These are phyloP conservation scores for Penicillium canescens DNA, from an alignment of 495 filamentous ascomycete species.

Conservation along the genomic window DNA sequence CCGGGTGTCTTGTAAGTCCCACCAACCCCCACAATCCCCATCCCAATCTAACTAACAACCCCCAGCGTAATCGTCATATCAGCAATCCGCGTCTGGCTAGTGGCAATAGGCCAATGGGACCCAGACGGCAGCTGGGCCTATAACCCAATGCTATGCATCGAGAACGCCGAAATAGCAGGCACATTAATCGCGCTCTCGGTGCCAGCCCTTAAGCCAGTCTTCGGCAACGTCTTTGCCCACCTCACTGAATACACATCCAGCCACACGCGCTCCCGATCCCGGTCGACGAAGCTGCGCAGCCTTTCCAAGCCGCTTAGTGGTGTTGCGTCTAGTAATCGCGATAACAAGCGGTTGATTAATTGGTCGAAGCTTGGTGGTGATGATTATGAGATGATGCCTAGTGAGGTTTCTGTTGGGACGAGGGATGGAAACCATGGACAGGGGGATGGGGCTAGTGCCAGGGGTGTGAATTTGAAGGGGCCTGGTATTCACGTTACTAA, in stretches of 20 bases:
- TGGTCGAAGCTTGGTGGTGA: slow-evolving; percentile 24
- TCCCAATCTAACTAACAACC: slow-evolving; percentile 3
- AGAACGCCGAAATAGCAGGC: slow-evolving; percentile 43
- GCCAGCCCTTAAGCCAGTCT: slow-evolving; percentile 44
- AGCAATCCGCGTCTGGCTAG: slow-evolving; percentile 41
- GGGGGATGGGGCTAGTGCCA: background rate
- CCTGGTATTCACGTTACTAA: slow-evolving; percentile 27
- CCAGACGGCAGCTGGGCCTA: slow-evolving; percentile 46
- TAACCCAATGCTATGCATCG: slow-evolving; percentile 44
- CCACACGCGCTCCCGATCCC: slow-evolving; percentile 24
- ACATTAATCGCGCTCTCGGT: slow-evolving; percentile 48
- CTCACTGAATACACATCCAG: slow-evolving; percentile 27
- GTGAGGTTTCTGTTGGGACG: slow-evolving; percentile 20
- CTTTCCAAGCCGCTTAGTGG: slow-evolving; percentile 20
- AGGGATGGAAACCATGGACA: slow-evolving; percentile 3
- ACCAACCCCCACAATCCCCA: background rate
- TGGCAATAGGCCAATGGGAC: slow-evolving; percentile 40
- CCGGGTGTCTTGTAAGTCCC: slow-evolving; percentile 43
- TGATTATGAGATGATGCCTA: slow-evolving; percentile 34
- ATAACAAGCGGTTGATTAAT: slow-evolving; percentile 26
- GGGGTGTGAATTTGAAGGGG: background rate
- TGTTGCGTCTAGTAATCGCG: slow-evolving; percentile 12
- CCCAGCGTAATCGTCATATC: slow-evolving; percentile 44
- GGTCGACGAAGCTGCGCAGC: slow-evolving; percentile 9
- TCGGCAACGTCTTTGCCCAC: slow-evolving; percentile 31